phyloP scores from a whole-genome alignment of 1,284 basidiomycete genomes.

The Boletus albobrunnescens region DNA sequence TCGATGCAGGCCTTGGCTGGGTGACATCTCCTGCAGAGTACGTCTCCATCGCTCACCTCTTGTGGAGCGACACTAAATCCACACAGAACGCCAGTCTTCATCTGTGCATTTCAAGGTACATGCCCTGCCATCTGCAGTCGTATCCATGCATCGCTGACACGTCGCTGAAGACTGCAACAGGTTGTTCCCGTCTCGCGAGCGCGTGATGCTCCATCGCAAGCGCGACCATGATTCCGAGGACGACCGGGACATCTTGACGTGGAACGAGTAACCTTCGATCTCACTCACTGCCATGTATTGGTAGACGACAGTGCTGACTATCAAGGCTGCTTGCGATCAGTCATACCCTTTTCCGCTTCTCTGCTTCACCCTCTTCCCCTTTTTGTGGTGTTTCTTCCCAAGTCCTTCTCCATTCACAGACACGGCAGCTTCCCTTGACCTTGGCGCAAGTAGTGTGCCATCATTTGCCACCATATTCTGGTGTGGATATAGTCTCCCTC shows the following conservation, averaged over 20 bases:
- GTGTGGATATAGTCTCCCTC: conserved; percentile 70
- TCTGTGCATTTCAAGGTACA: conserved; percentile 30
- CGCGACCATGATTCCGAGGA: conserved; percentile 66
- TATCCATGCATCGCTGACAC: background rate
- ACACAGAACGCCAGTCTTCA: conserved; percentile 29
- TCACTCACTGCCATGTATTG: background rate
- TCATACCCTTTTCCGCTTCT: conserved; percentile 91
- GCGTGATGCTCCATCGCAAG: conserved; percentile 66
- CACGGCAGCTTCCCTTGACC: conserved; percentile 44
- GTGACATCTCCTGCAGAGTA: conserved; percentile 31
- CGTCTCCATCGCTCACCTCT: conserved; percentile 1
- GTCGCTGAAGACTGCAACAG: conserved; percentile 57
- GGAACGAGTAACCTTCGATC: conserved; percentile 49
- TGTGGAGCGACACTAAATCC: conserved; percentile 4
- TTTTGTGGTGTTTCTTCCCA: conserved; percentile 90
- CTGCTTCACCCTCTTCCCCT: conserved; percentile 78
- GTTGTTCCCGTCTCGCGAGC: conserved; percentile 66
- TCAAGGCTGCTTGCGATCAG: conserved; percentile 26
- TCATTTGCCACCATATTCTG: conserved; percentile 77
- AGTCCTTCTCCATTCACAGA: conserved; percentile 44
- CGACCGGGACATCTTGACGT: conserved; percentile 61
- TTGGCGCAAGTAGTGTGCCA: conserved; percentile 56
- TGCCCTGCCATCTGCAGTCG: background rate
- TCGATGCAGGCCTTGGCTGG: conserved; percentile 26
- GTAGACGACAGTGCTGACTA: background rate